phyloP scores from a whole-genome alignment of 2,329 filamentous ascomycete species.

The Sclerotiophoma versabilis region DNA sequence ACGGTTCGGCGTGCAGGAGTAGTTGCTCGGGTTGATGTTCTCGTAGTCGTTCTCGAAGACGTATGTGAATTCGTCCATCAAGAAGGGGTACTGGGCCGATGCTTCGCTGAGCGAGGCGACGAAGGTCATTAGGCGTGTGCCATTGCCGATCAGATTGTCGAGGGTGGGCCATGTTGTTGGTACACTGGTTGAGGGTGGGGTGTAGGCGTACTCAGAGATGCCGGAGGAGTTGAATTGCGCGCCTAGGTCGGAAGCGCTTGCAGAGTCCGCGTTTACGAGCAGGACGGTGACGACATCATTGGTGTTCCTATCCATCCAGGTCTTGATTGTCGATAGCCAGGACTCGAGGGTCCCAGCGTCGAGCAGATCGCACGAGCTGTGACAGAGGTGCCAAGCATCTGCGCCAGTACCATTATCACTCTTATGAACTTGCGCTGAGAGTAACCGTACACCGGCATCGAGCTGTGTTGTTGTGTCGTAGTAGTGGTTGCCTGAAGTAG shows the following conservation, averaged over 20 bases:
- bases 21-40: conserved; percentile 66
- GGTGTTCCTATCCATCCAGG: conserved; percentile 73
- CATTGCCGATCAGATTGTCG: conserved; percentile 69
- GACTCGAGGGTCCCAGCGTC: conserved; percentile 71
- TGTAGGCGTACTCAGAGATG: conserved; percentile 66
- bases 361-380: conserved; percentile 70
- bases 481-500: conserved; percentile 74
- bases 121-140: conserved; percentile 73
- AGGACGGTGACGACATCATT: conserved; percentile 79
- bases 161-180: conserved; percentile 72
- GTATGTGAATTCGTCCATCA: conserved; percentile 69
- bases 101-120: conserved; percentile 60
- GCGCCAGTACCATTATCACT: conserved; percentile 49
- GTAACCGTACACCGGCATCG: conserved; percentile 72
- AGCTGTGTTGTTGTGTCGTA: conserved; percentile 76
- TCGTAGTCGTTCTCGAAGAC: conserved; percentile 78
- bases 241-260: conserved; percentile 62
- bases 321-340: conserved; percentile 70
- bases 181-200: conserved; percentile 51
- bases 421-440: conserved; percentile 76
- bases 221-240: conserved; percentile 57
- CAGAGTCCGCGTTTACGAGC: conserved; percentile 73
- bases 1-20: conserved; percentile 75
- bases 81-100: conserved; percentile 58
- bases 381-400: conserved; percentile 69